These are phyloP conservation scores for Blastobotrys indianensis DNA, from an alignment of 1,139 yeast genomes.

Conservation along the genomic window DNA sequence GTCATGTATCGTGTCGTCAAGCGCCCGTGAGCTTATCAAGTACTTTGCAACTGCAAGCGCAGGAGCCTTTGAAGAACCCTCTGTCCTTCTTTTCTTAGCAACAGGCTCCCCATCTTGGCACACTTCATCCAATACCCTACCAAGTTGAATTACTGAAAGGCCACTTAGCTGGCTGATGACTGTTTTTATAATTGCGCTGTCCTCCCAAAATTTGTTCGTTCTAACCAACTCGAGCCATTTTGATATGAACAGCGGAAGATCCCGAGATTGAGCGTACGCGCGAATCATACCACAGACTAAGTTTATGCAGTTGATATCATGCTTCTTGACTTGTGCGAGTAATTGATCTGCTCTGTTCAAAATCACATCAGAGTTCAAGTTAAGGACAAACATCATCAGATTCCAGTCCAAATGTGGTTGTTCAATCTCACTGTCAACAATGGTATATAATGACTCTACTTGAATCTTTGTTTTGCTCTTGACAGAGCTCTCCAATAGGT, in stretches of 20 bases:
- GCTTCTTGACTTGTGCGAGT: constrained; percentile 2
- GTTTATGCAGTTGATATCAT: constrained; percentile 5
- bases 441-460: too few relatives aligned
- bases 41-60: too few relatives aligned
- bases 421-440: neutral
- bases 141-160: constrained; percentile 19
- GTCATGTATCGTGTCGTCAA: too few relatives aligned
- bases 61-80: neutral
- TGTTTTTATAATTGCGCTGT: too few relatives aligned
- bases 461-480: too few relatives aligned
- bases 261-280: constrained; percentile 43
- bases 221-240: constrained; percentile 39
- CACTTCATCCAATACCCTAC: constrained; percentile 10
- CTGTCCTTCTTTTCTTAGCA: too few relatives aligned
- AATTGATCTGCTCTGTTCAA: constrained; percentile 9
- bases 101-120: too few relatives aligned
- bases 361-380: constrained; percentile 12
- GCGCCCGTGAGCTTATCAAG: too few relatives aligned
- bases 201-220: too few relatives aligned
- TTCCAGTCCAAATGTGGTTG: constrained; percentile 7
- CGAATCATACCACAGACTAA: constrained; percentile 34
- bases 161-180: constrained; percentile 14
- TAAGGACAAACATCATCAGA: constrained; percentile 3
- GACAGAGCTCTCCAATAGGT: too few relatives aligned
- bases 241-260: constrained; percentile 45